Evolutionary conservation across 2,329 filamentous ascomycete species (phyloP).

Genomic region (Chaetomium strumarium): DNA sequence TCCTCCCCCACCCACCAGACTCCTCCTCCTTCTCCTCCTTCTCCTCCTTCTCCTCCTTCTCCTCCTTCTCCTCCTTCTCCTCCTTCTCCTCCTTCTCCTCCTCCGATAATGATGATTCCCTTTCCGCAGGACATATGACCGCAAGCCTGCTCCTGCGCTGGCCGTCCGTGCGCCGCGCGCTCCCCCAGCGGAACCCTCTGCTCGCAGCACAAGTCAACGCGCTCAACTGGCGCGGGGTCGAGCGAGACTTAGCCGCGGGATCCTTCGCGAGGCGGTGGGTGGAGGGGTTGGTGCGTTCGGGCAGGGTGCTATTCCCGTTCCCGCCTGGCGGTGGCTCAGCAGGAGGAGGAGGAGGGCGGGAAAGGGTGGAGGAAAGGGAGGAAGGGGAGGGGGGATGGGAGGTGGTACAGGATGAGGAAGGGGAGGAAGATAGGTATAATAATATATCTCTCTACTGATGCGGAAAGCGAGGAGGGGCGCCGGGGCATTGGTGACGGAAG

Average conservation of each 20-base stretch:
- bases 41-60: not conserved
- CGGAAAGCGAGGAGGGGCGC: not conserved
- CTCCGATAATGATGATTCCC: not conserved
- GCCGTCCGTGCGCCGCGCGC: not conserved
- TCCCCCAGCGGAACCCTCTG: not conserved
- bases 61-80: not conserved
- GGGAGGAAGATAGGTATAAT: not conserved
- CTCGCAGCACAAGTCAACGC: not conserved
- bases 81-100: not conserved
- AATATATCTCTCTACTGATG: not conserved
- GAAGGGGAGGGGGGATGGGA: not conserved
- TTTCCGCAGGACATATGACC: not conserved
- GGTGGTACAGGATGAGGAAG: not conserved
- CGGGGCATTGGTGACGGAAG: too few species aligned
- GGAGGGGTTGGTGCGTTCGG: not conserved
- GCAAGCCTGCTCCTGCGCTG: not conserved
- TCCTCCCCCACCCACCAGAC: not conserved
- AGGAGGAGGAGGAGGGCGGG: not conserved
- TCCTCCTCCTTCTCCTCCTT: not conserved
- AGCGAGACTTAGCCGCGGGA: not conserved
- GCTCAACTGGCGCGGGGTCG: slow-evolving; percentile 5
- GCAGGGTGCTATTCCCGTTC: not conserved
- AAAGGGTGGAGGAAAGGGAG: not conserved
- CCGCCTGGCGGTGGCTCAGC: too few species aligned
- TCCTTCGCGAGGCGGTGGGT: not conserved